Evolutionary conservation across 176 grass and related monocot genomes (phyloP).

Genomic region (Thalia dealbata): DNA sequence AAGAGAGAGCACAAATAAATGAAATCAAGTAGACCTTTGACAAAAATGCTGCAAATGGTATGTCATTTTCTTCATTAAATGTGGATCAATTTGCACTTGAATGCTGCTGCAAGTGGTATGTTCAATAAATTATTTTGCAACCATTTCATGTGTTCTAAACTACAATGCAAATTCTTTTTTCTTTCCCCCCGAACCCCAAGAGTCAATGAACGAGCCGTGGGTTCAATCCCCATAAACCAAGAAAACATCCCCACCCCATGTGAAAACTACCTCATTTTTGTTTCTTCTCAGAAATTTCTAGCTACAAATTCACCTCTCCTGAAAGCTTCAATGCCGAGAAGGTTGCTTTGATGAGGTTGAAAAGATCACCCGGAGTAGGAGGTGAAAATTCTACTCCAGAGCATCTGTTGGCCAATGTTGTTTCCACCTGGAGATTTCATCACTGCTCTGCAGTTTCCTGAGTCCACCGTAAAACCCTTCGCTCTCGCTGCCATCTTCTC

Average conservation of each 20-base stretch:
- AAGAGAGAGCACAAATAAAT: too few relatives aligned
- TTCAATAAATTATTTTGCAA: too few relatives aligned
- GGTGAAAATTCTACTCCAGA: slow-evolving; percentile 29
- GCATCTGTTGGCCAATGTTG: slow-evolving; percentile 74
- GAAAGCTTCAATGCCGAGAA: too few relatives aligned
- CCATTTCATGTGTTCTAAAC: background rate
- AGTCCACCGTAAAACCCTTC: slow-evolving; percentile 85
- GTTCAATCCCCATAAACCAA: background rate
- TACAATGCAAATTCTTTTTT: background rate
- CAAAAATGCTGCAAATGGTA: too few relatives aligned
- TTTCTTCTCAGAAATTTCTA: background rate
- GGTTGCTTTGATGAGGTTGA: too few relatives aligned
- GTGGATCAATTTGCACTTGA: too few relatives aligned
- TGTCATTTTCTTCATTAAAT: too few relatives aligned
- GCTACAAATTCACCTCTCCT: background rate
- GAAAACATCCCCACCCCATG: background rate
- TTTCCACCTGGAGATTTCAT: slow-evolving; percentile 65
- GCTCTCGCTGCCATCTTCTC: slow-evolving; percentile 64
- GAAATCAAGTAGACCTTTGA: too few relatives aligned
- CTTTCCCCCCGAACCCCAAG: background rate
- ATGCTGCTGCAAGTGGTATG: too few relatives aligned
- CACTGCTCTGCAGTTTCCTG: slow-evolving; percentile 51
- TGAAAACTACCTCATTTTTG: too few relatives aligned
- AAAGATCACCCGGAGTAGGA: too few relatives aligned
- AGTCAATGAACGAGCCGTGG: background rate